Conservation (phyloP, 148 eudicot genomes). For the Camellia granthamiana region DNA sequence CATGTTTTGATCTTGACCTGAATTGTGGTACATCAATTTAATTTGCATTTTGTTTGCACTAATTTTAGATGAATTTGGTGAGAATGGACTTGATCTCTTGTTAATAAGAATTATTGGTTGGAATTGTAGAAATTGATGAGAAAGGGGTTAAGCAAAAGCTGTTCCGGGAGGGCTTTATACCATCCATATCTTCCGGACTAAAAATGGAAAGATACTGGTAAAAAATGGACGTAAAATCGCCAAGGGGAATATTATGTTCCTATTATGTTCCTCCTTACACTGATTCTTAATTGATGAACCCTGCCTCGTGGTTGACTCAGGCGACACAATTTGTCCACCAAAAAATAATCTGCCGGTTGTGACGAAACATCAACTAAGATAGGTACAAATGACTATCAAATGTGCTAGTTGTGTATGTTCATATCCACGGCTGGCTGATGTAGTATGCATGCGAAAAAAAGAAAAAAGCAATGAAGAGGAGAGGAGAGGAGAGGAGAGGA, state of each 20-base stretch:
- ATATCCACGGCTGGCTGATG: background rate
- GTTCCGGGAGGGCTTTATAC: background rate
- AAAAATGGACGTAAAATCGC: background rate
- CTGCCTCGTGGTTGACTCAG: background rate
- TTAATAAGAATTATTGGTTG: background rate
- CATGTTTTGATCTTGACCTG: background rate
- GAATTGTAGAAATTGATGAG: constrained; percentile 1
- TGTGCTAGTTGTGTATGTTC: background rate
- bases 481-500: too few species aligned
- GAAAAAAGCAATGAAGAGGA: too few species aligned
- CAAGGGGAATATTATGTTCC: constrained; percentile 3
- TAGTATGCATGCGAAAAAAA: background rate
- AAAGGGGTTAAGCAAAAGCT: background rate
- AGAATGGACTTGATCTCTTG: constrained; percentile 1
- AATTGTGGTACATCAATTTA: background rate
- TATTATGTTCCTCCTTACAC: background rate
- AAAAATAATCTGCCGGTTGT: background rate
- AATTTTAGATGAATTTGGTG: background rate
- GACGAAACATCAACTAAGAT: background rate
- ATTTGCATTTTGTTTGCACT: background rate
- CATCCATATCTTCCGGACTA: background rate
- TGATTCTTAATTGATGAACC: background rate
- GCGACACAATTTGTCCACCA: background rate
- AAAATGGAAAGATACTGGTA: background rate
- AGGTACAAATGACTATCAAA: background rate